Conservation (phyloP, 2,329 filamentous ascomycete genomes). For the Moelleriella libera region DNA sequence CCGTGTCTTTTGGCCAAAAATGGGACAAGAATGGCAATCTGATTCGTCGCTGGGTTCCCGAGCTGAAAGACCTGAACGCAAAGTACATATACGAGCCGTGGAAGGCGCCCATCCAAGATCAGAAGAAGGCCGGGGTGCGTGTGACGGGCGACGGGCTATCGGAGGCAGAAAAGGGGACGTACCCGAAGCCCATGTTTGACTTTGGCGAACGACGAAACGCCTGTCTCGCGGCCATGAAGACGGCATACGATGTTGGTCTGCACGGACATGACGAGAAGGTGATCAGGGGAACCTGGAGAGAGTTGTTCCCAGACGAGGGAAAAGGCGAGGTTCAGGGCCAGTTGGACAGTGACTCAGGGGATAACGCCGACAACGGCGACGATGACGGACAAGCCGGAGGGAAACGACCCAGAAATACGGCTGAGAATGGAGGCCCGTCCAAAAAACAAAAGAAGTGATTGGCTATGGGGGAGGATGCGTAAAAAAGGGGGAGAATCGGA, state of each 20-base stretch:
- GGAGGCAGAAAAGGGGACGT: constrained; percentile 31
- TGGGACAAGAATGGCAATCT: constrained; percentile 58
- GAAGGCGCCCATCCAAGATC: constrained; percentile 55
- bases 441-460: constrained; percentile 13
- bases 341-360: constrained; percentile 18
- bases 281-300: constrained; percentile 42
- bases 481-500: no score
- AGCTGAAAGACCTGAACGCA: constrained; percentile 43
- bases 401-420: constrained; percentile 11
- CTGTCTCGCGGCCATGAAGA: constrained; percentile 57
- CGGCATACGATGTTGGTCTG: constrained; percentile 50
- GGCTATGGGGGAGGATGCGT: not conserved
- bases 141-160: constrained; percentile 39
- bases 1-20: constrained; percentile 59
- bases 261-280: constrained; percentile 50
- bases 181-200: constrained; percentile 69
- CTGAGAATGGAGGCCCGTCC: constrained; percentile 4
- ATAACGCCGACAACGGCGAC: constrained; percentile 16
- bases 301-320: constrained; percentile 23
- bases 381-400: constrained; percentile 6
- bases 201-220: constrained; percentile 46
- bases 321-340: constrained; percentile 25
- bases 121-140: constrained; percentile 52
- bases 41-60: constrained; percentile 52
- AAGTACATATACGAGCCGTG: constrained; percentile 73